These are phyloP conservation scores for Zangia roseola DNA, from an alignment of 768 basidiomycete species.

Conservation along the genomic window DNA sequence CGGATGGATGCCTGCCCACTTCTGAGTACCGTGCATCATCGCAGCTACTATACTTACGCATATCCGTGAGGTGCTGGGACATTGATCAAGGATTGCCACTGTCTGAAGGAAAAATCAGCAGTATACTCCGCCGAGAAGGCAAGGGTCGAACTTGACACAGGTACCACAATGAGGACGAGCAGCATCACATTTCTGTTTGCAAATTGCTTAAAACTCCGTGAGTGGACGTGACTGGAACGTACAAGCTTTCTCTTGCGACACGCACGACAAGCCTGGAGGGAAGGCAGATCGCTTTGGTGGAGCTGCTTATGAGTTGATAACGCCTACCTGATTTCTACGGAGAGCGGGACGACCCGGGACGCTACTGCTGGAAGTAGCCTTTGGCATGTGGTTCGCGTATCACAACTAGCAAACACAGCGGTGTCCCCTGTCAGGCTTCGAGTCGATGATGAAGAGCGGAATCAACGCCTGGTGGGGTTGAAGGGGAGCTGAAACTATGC, in stretches of 20 bases:
- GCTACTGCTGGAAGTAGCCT: constrained; percentile 40
- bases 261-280: constrained; percentile 66
- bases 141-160: constrained; percentile 69
- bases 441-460: background rate
- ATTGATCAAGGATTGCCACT: constrained; percentile 79
- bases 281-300: constrained; percentile 2
- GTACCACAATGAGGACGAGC: constrained; percentile 83
- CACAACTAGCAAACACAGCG: background rate
- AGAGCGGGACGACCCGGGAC: constrained; percentile 57
- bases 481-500: background rate
- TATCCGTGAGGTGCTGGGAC: constrained; percentile 86
- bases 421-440: constrained; percentile 3
- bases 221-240: constrained; percentile 27
- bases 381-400: constrained; percentile 55
- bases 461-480: background rate
- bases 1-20: constrained; percentile 67
- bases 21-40: constrained; percentile 2
- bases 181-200: constrained; percentile 79
- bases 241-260: constrained; percentile 86
- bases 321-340: constrained; percentile 71
- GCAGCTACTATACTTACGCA: constrained; percentile 50
- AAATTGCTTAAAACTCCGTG: constrained; percentile 5
- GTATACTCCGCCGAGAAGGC: background rate
- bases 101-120: constrained; percentile 42
- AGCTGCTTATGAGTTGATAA: constrained; percentile 3